Evolutionary conservation across 2,329 filamentous ascomycete species (phyloP).

Genomic region (Hypoxylon sp.): DNA sequence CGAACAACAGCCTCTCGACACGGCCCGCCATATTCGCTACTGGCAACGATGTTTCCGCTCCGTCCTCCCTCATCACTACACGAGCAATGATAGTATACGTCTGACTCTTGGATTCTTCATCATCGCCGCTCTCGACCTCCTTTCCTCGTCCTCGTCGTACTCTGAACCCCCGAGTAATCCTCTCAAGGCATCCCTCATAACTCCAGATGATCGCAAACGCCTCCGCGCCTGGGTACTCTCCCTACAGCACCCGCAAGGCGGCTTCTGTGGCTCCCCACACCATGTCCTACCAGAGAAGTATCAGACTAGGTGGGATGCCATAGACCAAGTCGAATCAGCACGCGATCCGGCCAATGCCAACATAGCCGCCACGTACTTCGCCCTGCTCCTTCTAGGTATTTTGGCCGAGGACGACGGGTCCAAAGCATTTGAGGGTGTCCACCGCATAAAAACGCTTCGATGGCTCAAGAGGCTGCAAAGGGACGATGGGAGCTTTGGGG

Average conservation of each 20-base stretch:
- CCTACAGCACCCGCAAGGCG: constrained; percentile 87
- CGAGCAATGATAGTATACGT: constrained; percentile 89
- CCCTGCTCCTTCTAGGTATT: constrained; percentile 78
- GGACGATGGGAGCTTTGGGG: constrained; percentile 90
- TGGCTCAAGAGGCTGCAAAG: constrained; percentile 87
- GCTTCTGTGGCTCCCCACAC: constrained; percentile 89
- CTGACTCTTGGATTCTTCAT: constrained; percentile 93
- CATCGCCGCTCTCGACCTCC: constrained; percentile 85
- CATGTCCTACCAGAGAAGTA: constrained; percentile 63
- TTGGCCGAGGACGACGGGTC: constrained; percentile 60
- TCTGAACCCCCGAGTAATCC: constrained; percentile 58
- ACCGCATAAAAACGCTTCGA: constrained; percentile 74
- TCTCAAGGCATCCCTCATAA: constrained; percentile 70
- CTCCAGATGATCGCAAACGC: constrained; percentile 59
- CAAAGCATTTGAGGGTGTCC: constrained; percentile 73
- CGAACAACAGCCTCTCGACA: constrained; percentile 62
- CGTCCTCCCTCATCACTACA: constrained; percentile 86
- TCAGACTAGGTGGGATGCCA: constrained; percentile 56
- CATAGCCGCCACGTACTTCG: constrained; percentile 90
- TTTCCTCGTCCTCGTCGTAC: constrained; percentile 72
- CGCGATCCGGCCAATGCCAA: constrained; percentile 71
- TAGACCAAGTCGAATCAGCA: constrained; percentile 53
- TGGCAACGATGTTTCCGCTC: constrained; percentile 91
- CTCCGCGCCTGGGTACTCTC: constrained; percentile 84
- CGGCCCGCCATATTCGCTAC: constrained; percentile 84